Percentiles rank a stretch among this genome's conserved stretches.
These are phyloP conservation scores for Colletotrichum liaoningense DNA, from an alignment of 2,329 filamentous ascomycete species.

Conservation along the genomic window DNA sequence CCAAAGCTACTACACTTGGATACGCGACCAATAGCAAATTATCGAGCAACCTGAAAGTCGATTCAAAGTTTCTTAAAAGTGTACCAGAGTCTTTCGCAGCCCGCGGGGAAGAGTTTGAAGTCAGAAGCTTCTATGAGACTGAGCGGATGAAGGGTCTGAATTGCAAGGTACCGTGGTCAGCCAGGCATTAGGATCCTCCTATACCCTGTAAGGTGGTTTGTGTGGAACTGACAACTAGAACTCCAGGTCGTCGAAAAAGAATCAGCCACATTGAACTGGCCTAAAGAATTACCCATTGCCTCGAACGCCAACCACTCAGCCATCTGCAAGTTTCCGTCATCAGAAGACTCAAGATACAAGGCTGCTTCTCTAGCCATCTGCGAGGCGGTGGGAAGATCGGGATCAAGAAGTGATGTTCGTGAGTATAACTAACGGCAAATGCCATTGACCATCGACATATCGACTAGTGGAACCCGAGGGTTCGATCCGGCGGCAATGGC, in stretches of 20 bases:
- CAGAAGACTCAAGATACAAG: background rate
- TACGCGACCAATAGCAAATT: background rate
- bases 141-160: fast-evolving
- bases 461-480: background rate
- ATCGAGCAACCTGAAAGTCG: fast-evolving
- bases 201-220: fast-evolving
- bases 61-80: fast-evolving
- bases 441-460: background rate
- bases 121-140: background rate
- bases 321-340: background rate
- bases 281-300: background rate
- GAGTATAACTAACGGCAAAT: background rate
- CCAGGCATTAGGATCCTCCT: fast-evolving
- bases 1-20: background rate
- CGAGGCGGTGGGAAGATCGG: too few species aligned
- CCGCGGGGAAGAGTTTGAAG: background rate
- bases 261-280: background rate
- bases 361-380: background rate
- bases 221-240: background rate
- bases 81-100: background rate
- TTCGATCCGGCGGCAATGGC: background rate
- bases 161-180: background rate
- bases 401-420: background rate
- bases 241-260: background rate
- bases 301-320: background rate